Evolutionary conservation across 345 rosid genomes (phyloP).

Genomic region (Jatropha curcas): DNA sequence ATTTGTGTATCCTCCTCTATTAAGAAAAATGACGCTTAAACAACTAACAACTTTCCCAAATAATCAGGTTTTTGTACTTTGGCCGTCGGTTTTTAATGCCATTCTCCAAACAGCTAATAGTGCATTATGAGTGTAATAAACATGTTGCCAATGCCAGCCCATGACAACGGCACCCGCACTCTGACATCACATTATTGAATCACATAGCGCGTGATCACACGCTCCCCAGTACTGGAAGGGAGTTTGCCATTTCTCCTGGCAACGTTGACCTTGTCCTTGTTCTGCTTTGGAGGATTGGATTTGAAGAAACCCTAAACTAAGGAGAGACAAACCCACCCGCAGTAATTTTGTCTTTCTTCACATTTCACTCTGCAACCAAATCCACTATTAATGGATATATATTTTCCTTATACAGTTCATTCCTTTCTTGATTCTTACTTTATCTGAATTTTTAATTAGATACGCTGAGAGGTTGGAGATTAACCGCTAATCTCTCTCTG

Average conservation of each 20-base stretch:
- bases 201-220: neutral
- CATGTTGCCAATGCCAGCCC: neutral
- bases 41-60: too few relatives aligned
- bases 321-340: neutral
- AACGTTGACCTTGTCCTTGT: conserved; percentile 23
- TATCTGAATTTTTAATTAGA: neutral
- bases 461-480: neutral
- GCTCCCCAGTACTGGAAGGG: neutral
- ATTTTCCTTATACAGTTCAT: neutral
- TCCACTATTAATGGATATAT: neutral
- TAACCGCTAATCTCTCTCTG: neutral
- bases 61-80: too few relatives aligned
- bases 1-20: too few relatives aligned
- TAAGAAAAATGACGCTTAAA: too few relatives aligned
- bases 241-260: neutral
- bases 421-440: neutral
- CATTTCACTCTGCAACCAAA: neutral
- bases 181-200: neutral
- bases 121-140: too few relatives aligned
- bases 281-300: neutral
- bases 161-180: neutral
- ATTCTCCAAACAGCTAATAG: too few relatives aligned
- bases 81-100: neutral
- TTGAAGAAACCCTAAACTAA: conserved; percentile 7
- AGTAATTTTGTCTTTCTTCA: neutral